Evolutionary conservation across 257 asterid genomes (phyloP).

Genomic region (Avicennia marina): DNA sequence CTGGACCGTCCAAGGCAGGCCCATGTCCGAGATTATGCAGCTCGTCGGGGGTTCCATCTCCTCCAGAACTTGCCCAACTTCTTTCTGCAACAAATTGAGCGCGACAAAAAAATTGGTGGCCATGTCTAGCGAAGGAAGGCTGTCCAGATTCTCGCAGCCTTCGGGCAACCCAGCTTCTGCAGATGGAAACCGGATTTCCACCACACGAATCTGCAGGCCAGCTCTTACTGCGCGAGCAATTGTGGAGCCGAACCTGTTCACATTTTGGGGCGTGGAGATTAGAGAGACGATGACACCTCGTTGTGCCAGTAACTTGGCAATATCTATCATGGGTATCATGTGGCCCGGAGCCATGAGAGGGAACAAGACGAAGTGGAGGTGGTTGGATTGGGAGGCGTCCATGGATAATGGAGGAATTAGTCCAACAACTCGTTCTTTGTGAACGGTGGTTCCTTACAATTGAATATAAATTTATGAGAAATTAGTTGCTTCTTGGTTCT

Average conservation of each 20-base stretch:
- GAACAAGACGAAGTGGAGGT: constrained; percentile 35
- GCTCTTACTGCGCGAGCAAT: constrained; percentile 25
- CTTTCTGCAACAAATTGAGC: constrained; percentile 25
- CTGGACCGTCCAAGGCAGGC: constrained; percentile 40
- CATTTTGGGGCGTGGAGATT: constrained; percentile 43
- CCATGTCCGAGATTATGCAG: constrained; percentile 45
- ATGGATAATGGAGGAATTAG: constrained; percentile 1
- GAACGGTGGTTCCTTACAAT: too few relatives aligned
- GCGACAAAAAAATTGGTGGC: constrained; percentile 31
- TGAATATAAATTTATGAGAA: too few relatives aligned
- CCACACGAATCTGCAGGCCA: constrained; percentile 26
- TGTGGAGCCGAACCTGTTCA: constrained; percentile 21
- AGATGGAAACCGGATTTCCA: constrained; percentile 34
- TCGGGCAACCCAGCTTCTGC: constrained; percentile 40
- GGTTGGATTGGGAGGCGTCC: constrained; percentile 11
- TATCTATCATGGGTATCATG: constrained; percentile 46
- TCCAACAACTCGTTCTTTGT: too few relatives aligned
- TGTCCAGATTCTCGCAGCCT: constrained; percentile 45
- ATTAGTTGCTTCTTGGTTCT: too few relatives aligned
- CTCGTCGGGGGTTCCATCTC: constrained; percentile 31
- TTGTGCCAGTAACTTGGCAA: constrained; percentile 34
- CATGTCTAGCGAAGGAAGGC: constrained; percentile 28
- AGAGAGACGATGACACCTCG: constrained; percentile 26
- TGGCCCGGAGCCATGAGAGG: constrained; percentile 54
- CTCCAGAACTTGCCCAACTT: constrained; percentile 20